Evolutionary conservation across 1,284 basidiomycete species (phyloP).

Genomic region (Athelia psychrophila): DNA sequence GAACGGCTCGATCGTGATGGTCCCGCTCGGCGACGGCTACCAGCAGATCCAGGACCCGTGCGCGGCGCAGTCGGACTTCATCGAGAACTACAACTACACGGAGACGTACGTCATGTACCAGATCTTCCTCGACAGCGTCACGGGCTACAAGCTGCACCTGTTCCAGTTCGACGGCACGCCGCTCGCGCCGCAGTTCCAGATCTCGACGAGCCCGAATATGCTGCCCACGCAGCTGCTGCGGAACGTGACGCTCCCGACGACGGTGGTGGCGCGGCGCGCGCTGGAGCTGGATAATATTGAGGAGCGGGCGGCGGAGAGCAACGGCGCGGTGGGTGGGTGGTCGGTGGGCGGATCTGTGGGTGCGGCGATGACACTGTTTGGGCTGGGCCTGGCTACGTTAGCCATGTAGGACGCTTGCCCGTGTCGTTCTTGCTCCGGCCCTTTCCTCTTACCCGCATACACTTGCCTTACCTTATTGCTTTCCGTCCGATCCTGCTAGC

Average conservation of each 20-base stretch:
- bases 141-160: slow-evolving; percentile 63
- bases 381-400: not conserved
- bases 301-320: not conserved
- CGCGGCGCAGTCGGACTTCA: slow-evolving; percentile 79
- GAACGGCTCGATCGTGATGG: slow-evolving; percentile 77
- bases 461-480: not conserved
- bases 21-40: slow-evolving; percentile 78
- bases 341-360: not conserved
- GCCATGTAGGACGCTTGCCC: not conserved
- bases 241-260: slow-evolving; percentile 34
- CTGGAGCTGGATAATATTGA: not conserved
- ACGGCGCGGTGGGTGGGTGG: not conserved
- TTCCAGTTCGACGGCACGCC: slow-evolving; percentile 65
- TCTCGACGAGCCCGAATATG: slow-evolving; percentile 64
- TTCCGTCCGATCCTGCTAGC: not conserved
- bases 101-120: slow-evolving; percentile 55
- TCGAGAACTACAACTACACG: slow-evolving; percentile 77
- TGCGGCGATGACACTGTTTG: not conserved
- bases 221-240: slow-evolving; percentile 53
- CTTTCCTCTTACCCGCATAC: not conserved
- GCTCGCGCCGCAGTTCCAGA: slow-evolving; percentile 55
- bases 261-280: slow-evolving; percentile 2
- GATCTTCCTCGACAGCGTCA: slow-evolving; percentile 53
- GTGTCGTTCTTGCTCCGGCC: not conserved
- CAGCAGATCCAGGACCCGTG: slow-evolving; percentile 93